Evolutionary conservation across 2,329 filamentous ascomycete species (phyloP).

Genomic region (Aspergillus hortae): DNA sequence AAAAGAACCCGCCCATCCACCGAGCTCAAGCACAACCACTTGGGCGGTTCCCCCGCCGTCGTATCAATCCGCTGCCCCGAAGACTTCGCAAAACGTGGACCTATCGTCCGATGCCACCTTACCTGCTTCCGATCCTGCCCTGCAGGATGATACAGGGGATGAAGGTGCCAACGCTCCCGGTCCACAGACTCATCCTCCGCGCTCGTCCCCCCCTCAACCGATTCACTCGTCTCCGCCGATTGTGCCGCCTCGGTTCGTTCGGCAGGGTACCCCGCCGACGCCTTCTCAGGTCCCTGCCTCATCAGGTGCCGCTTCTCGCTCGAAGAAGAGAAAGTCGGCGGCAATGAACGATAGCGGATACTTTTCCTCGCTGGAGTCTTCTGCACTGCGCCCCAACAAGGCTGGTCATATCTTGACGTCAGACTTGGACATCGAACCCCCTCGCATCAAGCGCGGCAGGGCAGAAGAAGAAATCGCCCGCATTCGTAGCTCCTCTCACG

Average conservation of each 20-base stretch:
- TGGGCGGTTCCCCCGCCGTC: slow-evolving; percentile 33
- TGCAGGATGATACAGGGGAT: slow-evolving; percentile 52
- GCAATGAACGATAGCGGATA: slow-evolving; percentile 93
- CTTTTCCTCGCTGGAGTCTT: slow-evolving; percentile 93
- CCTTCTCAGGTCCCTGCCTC: slow-evolving; percentile 59
- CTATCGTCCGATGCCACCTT: slow-evolving; percentile 76
- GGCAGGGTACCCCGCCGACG: slow-evolving; percentile 70
- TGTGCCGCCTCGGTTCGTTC: slow-evolving; percentile 52
- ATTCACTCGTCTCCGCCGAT: slow-evolving; percentile 93
- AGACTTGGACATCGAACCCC: slow-evolving; percentile 69
- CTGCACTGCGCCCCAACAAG: slow-evolving; percentile 69
- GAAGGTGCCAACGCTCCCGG: slow-evolving; percentile 31
- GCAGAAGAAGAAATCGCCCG: slow-evolving; percentile 95
- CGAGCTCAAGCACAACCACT: slow-evolving; percentile 28
- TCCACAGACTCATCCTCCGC: slow-evolving; percentile 28
- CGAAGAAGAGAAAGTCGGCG: slow-evolving; percentile 71
- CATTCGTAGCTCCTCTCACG: slow-evolving; percentile 85
- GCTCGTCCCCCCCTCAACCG: slow-evolving; percentile 48
- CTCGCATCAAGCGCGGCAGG: slow-evolving; percentile 78
- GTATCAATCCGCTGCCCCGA: slow-evolving; percentile 14
- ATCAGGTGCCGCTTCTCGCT: slow-evolving; percentile 61
- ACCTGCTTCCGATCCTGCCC: slow-evolving; percentile 64
- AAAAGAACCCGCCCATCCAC: slow-evolving; percentile 27
- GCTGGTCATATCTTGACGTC: slow-evolving; percentile 66
- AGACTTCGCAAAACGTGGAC: slow-evolving; percentile 44